phyloP scores from a whole-genome alignment of 768 basidiomycete genomes.

The Termitomyces sp. region DNA sequence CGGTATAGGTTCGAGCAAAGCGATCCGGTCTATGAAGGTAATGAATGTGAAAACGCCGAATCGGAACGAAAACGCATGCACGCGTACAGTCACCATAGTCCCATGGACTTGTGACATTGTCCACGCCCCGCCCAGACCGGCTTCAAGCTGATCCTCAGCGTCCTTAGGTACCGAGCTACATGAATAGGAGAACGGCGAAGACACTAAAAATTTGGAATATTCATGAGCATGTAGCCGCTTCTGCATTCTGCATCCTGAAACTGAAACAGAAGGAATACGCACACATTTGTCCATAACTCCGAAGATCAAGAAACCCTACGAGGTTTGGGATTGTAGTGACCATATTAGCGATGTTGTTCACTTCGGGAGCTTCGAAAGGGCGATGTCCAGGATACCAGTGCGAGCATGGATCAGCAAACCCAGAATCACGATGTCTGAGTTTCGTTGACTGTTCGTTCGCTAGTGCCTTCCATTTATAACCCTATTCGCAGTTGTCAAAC shows the following conservation, averaged over 20 bases:
- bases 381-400: conserved; percentile 72
- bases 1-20: conserved; percentile 41
- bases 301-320: conserved; percentile 64
- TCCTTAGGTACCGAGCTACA: conserved; percentile 57
- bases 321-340: conserved; percentile 47
- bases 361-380: conserved; percentile 74
- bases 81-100: conserved; percentile 39
- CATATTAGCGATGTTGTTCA: conserved; percentile 69
- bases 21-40: conserved; percentile 32
- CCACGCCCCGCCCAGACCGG: conserved; percentile 51
- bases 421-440: conserved; percentile 13
- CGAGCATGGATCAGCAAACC: conserved; percentile 52
- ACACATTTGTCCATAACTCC: conserved; percentile 85
- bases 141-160: conserved; percentile 67
- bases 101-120: conserved; percentile 47
- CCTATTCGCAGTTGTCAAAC: conserved; percentile 32
- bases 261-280: conserved; percentile 20
- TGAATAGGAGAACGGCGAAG: conserved; percentile 72
- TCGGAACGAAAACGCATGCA: neutral
- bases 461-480: conserved; percentile 60
- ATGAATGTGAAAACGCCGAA: neutral
- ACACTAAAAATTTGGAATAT: conserved; percentile 44
- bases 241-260: neutral
- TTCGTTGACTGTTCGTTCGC: conserved; percentile 14
- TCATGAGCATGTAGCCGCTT: neutral